A percentile compares a stretch with the other conserved stretches of the same genome.
Conservation (phyloP, 768 basidiomycete species). For the Pholiota molesta region DNA sequence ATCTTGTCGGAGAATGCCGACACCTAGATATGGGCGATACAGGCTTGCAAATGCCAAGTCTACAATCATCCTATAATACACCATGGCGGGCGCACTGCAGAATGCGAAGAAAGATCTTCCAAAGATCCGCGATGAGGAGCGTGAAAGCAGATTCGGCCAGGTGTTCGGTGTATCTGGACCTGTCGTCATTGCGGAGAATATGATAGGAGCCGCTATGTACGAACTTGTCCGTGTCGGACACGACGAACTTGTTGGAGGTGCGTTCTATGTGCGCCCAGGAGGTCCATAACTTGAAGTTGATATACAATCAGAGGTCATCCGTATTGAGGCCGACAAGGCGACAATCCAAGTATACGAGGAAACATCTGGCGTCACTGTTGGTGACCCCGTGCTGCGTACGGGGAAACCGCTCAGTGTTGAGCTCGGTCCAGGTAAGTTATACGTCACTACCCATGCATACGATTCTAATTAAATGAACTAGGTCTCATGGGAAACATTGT, state of each 20-base stretch:
- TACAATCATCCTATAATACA: slow-evolving; percentile 16
- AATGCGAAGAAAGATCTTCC: slow-evolving; percentile 88
- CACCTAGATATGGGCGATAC: slow-evolving; percentile 16
- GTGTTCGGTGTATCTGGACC: slow-evolving; percentile 98
- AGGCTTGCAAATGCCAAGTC: slow-evolving; percentile 6
- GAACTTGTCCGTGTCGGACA: slow-evolving; percentile 98
- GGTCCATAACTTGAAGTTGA: slow-evolving; percentile 6
- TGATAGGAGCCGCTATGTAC: slow-evolving; percentile 96
- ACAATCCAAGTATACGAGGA: slow-evolving; percentile 99
- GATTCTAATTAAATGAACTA: slow-evolving; percentile 34
- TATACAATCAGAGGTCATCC: slow-evolving; percentile 83
- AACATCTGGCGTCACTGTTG: slow-evolving; percentile 98
- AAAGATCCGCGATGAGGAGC: slow-evolving; percentile 90
- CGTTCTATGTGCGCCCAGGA: slow-evolving; percentile 21
- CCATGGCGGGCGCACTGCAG: slow-evolving; percentile 90
- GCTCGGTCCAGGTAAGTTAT: slow-evolving; percentile 81
- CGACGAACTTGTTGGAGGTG: slow-evolving; percentile 97
- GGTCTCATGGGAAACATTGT: slow-evolving; percentile 99
- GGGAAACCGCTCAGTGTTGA: slow-evolving; percentile 98
- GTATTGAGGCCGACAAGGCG: slow-evolving; percentile 96
- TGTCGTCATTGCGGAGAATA: slow-evolving; percentile 96
- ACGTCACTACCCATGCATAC: background rate
- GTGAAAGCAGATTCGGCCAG: slow-evolving; percentile 83
- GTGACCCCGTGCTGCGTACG: slow-evolving; percentile 96
- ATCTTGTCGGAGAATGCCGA: slow-evolving; percentile 25